Base-by-base conservation (phyloP, 306 rosid genomes). In the Casuarina glauca region DNA sequence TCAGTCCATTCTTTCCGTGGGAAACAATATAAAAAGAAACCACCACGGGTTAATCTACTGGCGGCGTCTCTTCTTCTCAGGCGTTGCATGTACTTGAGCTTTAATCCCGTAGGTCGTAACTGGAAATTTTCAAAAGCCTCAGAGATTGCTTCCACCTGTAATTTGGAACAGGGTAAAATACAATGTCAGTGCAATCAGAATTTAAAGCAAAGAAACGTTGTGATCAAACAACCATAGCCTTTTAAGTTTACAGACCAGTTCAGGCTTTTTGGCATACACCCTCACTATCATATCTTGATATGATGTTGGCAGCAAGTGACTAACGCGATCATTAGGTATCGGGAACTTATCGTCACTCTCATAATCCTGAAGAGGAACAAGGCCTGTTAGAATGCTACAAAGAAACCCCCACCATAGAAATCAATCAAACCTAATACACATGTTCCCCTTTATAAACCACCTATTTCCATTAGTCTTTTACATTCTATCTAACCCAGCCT, bases 41-140 rank as follows among this genome's bases (percentile, higher is more conserved):
- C 50, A 66, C 71, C 3, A 3, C 32, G 5, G 10, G 60, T 20
- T 32, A 50, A 50, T 45, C 79, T 79, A 53, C 16, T 51, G 63
- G 48, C 89, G 89, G 0, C 95, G 93, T 81, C 87, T 95, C 89
- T 94, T 94, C 82, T 88, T 91, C 75, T 91, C 90, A 9, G 97
- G 98, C 20, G 97, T 92, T 13, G 95, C 84, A 70, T 91, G 93
- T 48, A 90, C 91, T 81, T 95, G 97, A 12, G 97, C 81, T 86
- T 89, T 95, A 61, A 92, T 88, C 58, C 98, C 98, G 61, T 95
- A 95, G 9, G 91, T 91, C 71, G 80, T 39, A 95, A 64, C 86
- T 95, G 97, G 77, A 92, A 92, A 76, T 92, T 92, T 80, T 95
- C 98, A 77, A 95, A 95, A 72, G 98, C 98, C 69, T 86, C 97